Evolutionary conservation across 176 grass and related monocot species (phyloP).

Genomic region (Raddia distichophylla): DNA sequence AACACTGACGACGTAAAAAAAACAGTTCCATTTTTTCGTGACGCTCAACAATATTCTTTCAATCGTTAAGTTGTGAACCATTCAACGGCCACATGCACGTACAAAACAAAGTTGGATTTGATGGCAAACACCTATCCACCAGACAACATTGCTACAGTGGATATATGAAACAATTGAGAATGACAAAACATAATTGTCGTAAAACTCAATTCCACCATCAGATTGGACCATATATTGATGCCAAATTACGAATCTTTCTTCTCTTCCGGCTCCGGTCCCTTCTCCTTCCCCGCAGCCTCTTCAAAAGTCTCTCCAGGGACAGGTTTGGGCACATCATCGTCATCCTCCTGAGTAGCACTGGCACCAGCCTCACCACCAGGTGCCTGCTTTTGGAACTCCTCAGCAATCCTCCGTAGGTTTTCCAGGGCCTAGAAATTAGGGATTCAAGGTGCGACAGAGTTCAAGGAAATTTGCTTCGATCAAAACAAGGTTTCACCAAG

Average conservation of each 20-base stretch:
- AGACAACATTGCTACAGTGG: background rate
- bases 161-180: background rate
- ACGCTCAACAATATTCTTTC: too few relatives aligned
- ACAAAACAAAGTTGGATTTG: too few relatives aligned
- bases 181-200: constrained; percentile 22
- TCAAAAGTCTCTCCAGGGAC: constrained; percentile 77
- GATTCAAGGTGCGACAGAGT: background rate
- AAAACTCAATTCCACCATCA: constrained; percentile 40
- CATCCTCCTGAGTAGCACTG: constrained; percentile 49
- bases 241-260: constrained; percentile 58
- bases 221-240: constrained; percentile 8
- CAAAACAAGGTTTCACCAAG: background rate
- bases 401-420: constrained; percentile 61
- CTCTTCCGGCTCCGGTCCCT: constrained; percentile 22
- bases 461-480: background rate
- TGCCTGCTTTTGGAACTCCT: constrained; percentile 67
- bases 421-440: constrained; percentile 55
- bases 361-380: constrained; percentile 29
- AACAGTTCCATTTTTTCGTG: too few relatives aligned
- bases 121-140: background rate
- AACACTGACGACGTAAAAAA: too few relatives aligned
- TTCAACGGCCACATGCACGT: too few relatives aligned
- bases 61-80: too few relatives aligned
- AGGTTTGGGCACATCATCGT: constrained; percentile 76
- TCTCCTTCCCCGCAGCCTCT: constrained; percentile 53